Conservation (phyloP, 176 grass and related monocot genomes). For the Bromus sterilis region DNA sequence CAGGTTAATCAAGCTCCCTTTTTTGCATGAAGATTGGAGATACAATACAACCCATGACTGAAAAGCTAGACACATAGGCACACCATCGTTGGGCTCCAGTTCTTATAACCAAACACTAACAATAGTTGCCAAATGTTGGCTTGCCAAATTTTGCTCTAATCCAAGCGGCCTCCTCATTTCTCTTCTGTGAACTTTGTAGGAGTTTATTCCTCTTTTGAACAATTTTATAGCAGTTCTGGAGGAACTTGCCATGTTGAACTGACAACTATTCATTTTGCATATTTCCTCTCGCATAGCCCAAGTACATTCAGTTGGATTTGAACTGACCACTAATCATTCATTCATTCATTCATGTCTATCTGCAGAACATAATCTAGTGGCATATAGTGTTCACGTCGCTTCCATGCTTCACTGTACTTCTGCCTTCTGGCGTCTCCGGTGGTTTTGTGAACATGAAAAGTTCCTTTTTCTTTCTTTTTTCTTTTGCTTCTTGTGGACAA, state of each 20-base stretch:
- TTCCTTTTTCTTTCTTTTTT: background rate
- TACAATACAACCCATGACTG: too few species aligned
- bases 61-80: too few species aligned
- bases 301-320: background rate
- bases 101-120: too few species aligned
- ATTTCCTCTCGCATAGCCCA: background rate
- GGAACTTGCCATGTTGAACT: background rate
- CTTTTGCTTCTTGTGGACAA: background rate
- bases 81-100: too few species aligned
- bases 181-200: background rate
- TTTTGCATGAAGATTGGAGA: too few species aligned
- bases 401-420: too few species aligned
- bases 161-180: too few species aligned
- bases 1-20: too few species aligned
- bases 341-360: background rate
- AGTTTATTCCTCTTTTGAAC: background rate
- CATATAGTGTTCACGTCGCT: background rate
- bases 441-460: background rate
- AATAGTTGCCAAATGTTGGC: too few species aligned
- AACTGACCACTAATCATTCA: background rate
- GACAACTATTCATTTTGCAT: background rate
- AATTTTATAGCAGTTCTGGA: background rate
- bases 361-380: constrained; percentile 18
- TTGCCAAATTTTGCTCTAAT: too few species aligned
- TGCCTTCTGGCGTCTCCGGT: background rate